Percentiles rank a stretch among this genome's conserved stretches.
Conservation (phyloP, 2,329 filamentous ascomycete species). For the Hymenoscyphus albidus region DNA sequence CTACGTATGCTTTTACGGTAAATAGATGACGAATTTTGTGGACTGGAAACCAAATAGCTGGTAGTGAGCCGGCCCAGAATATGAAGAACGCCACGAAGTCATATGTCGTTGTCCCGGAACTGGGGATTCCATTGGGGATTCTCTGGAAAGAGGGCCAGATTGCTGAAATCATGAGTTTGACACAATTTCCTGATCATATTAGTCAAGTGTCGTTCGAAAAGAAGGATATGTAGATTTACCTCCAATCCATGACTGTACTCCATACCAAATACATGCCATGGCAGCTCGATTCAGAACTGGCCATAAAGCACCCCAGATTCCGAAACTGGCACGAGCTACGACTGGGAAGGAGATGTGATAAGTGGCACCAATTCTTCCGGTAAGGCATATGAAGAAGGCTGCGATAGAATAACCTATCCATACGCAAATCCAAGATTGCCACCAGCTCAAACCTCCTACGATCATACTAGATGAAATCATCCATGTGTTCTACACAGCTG, state of each 20-base stretch:
- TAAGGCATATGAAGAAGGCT: constrained; percentile 69
- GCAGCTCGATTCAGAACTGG: constrained; percentile 85
- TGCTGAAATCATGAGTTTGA: constrained; percentile 82
- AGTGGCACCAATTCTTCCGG: constrained; percentile 76
- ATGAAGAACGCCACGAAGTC: constrained; percentile 80
- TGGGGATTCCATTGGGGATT: constrained; percentile 65
- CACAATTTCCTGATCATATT: constrained; percentile 50
- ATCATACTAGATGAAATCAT: constrained; percentile 89
- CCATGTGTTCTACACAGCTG: constrained; percentile 66
- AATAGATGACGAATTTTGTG: constrained; percentile 87
- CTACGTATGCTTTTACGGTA: constrained; percentile 82
- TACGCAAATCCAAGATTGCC: constrained; percentile 87
- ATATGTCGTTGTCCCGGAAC: constrained; percentile 68
- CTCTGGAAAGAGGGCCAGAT: constrained; percentile 66
- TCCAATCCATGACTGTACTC: constrained; percentile 81
- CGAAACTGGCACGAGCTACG: constrained; percentile 72
- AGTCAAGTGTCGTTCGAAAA: background rate
- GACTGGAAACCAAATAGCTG: constrained; percentile 85
- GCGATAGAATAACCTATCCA: constrained; percentile 82
- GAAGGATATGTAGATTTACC: constrained; percentile 39
- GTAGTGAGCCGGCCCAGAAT: constrained; percentile 77
- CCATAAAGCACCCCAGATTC: constrained; percentile 86
- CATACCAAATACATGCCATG: constrained; percentile 80
- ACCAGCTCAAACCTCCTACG: constrained; percentile 73
- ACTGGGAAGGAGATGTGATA: constrained; percentile 92